A percentile compares a stretch with the other conserved stretches of the same genome.
phyloP scores from a whole-genome alignment of 2,329 filamentous ascomycete genomes.

The Pezizomycotina sp. region DNA sequence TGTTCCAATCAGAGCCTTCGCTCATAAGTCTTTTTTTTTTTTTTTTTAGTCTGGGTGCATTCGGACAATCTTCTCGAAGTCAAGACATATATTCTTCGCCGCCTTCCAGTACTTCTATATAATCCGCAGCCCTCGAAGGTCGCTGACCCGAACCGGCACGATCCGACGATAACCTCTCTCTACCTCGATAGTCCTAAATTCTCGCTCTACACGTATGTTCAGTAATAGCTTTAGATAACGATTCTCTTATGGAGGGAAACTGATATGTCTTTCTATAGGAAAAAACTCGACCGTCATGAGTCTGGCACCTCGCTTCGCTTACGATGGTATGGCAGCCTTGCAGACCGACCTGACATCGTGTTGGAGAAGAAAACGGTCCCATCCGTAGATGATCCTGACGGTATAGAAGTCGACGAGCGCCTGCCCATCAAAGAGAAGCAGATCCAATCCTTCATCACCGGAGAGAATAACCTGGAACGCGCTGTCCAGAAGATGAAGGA shows the following conservation, averaged over 20 bases:
- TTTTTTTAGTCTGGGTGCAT: conserved; percentile 67
- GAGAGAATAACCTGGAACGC: conserved; percentile 85
- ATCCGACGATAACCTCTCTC: conserved; percentile 83
- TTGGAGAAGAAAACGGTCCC: conserved; percentile 74
- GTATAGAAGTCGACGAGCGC: conserved; percentile 39
- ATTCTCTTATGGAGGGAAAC: too few species aligned
- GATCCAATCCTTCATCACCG: conserved; percentile 68
- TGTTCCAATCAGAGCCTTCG: conserved; percentile 2
- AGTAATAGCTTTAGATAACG: too few species aligned
- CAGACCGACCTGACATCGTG: conserved; percentile 59
- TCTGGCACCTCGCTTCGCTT: conserved; percentile 71
- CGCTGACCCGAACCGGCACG: conserved; percentile 55
- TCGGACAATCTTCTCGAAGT: conserved; percentile 89
- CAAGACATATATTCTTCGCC: conserved; percentile 85
- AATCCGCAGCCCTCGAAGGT: conserved; percentile 74
- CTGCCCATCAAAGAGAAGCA: conserved; percentile 87
- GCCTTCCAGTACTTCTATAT: conserved; percentile 80
- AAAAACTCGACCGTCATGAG: conserved; percentile 62
- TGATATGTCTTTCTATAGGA: too few species aligned
- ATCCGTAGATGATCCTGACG: conserved; percentile 30
- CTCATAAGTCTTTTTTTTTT: too few species aligned
- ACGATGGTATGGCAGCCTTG: conserved; percentile 79
- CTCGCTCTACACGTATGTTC: conserved; percentile 62
- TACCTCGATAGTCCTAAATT: conserved; percentile 89
- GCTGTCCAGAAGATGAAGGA: conserved; percentile 67